These are phyloP conservation scores for Pythium aquatile DNA, from an alignment of 352 stramenopile genomes.

Conservation along the genomic window DNA sequence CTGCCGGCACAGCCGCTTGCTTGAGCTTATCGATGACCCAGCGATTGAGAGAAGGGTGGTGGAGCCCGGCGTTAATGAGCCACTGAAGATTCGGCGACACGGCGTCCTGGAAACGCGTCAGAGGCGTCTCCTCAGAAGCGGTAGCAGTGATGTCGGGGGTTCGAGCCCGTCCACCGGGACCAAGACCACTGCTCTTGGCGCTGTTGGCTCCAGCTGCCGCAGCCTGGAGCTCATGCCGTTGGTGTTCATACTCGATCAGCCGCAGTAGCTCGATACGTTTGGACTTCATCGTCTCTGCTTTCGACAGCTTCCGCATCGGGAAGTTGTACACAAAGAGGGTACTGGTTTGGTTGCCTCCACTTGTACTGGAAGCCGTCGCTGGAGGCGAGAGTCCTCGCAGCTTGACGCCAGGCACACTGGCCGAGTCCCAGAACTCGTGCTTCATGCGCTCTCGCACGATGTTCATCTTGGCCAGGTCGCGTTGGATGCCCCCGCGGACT, in stretches of 20 bases:
- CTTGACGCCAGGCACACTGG: slow-evolving; percentile 62
- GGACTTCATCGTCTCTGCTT: slow-evolving; percentile 44
- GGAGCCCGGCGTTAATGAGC: slow-evolving; percentile 47
- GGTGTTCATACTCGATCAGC: slow-evolving; percentile 60
- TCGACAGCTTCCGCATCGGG: slow-evolving; percentile 58
- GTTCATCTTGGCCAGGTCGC: slow-evolving; percentile 70
- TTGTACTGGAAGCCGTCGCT: no score
- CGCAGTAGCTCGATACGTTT: slow-evolving; percentile 63
- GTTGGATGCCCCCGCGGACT: slow-evolving; percentile 62
- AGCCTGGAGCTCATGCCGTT: slow-evolving; percentile 43
- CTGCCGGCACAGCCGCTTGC: not conserved
- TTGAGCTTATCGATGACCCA: slow-evolving; percentile 33
- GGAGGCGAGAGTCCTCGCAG: slow-evolving; percentile 52
- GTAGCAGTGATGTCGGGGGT: slow-evolving; percentile 4
- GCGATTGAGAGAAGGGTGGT: slow-evolving; percentile 43
- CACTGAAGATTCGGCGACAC: slow-evolving; percentile 54
- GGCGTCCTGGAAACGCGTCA: slow-evolving; percentile 49
- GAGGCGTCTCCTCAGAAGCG: slow-evolving; percentile 17
- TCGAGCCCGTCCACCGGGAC: not conserved
- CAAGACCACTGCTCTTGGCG: not conserved
- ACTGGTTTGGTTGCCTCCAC: slow-evolving; percentile 3
- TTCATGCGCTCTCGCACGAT: slow-evolving; percentile 87
- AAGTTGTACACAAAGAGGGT: slow-evolving; percentile 78
- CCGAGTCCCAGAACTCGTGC: slow-evolving; percentile 89
- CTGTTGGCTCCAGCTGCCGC: not conserved